phyloP scores from a whole-genome alignment of 371 early-diverging fungal species.

The Circinella minor region DNA sequence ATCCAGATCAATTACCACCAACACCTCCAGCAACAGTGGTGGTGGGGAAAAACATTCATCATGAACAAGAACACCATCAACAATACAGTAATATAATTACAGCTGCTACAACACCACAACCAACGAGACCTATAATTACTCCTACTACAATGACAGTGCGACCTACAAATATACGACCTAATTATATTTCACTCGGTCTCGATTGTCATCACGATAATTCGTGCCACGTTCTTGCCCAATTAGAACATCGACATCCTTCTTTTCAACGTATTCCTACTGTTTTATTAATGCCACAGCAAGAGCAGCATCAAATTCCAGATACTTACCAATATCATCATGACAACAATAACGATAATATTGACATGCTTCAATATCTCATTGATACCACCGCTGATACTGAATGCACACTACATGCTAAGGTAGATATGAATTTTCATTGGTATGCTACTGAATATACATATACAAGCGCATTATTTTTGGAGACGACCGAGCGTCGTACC shows the following conservation, averaged over 20 bases:
- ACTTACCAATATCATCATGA: background rate
- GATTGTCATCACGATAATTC: constrained; percentile 16
- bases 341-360: background rate
- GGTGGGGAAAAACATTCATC: background rate
- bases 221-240: constrained; percentile 27
- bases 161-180: background rate
- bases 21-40: constrained; percentile 6
- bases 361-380: constrained; percentile 25
- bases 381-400: constrained; percentile 20
- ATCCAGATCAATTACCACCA: background rate
- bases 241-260: constrained; percentile 32
- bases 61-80: constrained; percentile 11
- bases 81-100: too few species aligned
- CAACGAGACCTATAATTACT: too few species aligned
- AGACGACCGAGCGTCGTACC: constrained; percentile 49
- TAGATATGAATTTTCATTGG: constrained; percentile 42
- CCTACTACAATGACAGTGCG: background rate
- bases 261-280: constrained; percentile 31
- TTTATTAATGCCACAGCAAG: constrained; percentile 1
- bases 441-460: constrained; percentile 43
- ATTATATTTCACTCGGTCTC: background rate
- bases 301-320: too few species aligned
- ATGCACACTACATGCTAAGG: constrained; percentile 14
- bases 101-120: too few species aligned
- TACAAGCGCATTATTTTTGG: constrained; percentile 52